phyloP scores from a whole-genome alignment of 139 green algal species.

The Chlamydomonas incerta region DNA sequence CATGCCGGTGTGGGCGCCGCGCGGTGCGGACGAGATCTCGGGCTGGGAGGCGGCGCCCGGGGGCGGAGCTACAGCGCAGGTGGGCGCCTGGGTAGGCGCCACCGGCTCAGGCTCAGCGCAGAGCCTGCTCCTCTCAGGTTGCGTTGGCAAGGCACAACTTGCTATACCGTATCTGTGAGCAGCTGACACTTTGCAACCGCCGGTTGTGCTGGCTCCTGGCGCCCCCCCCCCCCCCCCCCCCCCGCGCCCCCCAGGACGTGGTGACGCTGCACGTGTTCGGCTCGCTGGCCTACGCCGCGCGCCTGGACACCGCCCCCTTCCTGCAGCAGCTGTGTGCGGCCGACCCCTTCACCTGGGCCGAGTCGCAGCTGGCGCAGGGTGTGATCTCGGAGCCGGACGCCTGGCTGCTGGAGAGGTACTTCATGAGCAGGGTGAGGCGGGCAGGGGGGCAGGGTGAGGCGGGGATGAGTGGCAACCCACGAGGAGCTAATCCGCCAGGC shows the following conservation, averaged over 20 bases:
- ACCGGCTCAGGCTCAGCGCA: too few relatives aligned
- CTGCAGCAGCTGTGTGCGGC: slow-evolving; percentile 12
- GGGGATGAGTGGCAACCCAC: background rate
- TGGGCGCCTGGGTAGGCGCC: background rate
- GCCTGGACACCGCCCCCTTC: slow-evolving; percentile 24
- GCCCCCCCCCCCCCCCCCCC: too few relatives aligned
- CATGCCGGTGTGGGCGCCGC: background rate
- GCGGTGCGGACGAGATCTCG: background rate
- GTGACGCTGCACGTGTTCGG: slow-evolving; percentile 17
- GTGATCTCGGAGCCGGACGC: slow-evolving; percentile 19
- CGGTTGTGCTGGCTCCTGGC: too few relatives aligned
- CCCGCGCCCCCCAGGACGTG: slow-evolving; percentile 28
- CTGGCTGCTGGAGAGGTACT: slow-evolving; percentile 44
- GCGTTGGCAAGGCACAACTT: too few relatives aligned
- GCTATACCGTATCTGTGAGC: too few relatives aligned
- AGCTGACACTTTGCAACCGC: too few relatives aligned
- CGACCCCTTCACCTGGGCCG: slow-evolving; percentile 35
- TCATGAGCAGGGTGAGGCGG: slow-evolving; percentile 30
- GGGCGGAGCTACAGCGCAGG: background rate
- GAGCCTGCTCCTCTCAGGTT: too few relatives aligned
- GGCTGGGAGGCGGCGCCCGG: slow-evolving; percentile 24
- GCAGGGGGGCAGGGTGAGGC: background rate
- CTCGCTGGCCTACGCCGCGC: slow-evolving; percentile 10
- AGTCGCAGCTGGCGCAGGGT: slow-evolving; percentile 20
- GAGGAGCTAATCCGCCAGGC: too few relatives aligned